Percentiles rank a stretch among this genome's conserved stretches.
Conservation (phyloP, 192 early-diverging fungal species). For the Nowakowskiella sp. region DNA sequence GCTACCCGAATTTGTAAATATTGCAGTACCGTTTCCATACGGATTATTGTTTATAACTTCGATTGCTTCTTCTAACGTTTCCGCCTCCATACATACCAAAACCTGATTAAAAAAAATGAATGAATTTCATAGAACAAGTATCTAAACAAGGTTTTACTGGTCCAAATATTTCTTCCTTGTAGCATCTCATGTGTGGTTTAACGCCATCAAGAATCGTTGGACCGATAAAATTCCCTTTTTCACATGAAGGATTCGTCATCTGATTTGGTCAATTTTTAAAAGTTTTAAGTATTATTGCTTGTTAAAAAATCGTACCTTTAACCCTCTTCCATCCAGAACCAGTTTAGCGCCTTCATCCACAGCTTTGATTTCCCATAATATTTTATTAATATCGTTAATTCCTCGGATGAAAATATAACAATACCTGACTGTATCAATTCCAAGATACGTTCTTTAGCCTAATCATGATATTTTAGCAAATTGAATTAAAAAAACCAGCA, state of each 20-base stretch:
- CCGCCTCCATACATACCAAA: constrained; percentile 70
- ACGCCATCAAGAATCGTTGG: constrained; percentile 84
- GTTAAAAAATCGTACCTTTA: constrained; percentile 31
- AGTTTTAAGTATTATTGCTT: neutral
- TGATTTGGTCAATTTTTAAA: constrained; percentile 16
- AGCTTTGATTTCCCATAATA: too few species aligned
- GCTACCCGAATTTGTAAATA: constrained; percentile 85
- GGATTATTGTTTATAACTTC: constrained; percentile 82
- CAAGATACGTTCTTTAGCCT: constrained; percentile 68
- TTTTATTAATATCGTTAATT: too few species aligned
- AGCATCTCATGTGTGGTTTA: constrained; percentile 73
- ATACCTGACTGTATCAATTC: constrained; percentile 61
- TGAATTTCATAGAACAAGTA: constrained; percentile 1
- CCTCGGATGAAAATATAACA: too few species aligned
- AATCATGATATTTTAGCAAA: constrained; percentile 2
- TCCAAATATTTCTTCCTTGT: constrained; percentile 92
- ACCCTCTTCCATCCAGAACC: constrained; percentile 79
- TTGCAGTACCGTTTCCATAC: constrained; percentile 65
- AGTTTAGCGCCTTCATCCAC: constrained; percentile 81
- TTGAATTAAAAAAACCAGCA: neutral
- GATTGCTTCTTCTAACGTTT: constrained; percentile 86
- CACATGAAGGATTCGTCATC: constrained; percentile 70
- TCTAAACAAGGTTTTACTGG: constrained; percentile 43
- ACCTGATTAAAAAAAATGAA: constrained; percentile 25
- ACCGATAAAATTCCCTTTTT: constrained; percentile 89